These are phyloP conservation scores for Hansenula sp. DNA, from an alignment of 1,139 yeast species.

Conservation along the genomic window DNA sequence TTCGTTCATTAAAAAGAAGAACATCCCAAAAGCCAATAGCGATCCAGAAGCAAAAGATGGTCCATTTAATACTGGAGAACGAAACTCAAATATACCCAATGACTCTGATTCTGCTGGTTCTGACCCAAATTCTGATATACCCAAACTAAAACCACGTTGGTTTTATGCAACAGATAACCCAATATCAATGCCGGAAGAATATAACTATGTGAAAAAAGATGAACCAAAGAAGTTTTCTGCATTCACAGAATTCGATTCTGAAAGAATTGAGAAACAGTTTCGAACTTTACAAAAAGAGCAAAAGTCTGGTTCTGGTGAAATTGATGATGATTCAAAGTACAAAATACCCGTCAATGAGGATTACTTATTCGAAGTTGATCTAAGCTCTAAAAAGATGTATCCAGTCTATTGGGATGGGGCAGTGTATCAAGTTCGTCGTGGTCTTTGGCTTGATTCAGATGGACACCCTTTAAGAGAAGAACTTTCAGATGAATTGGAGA, in stretches of 20 bases:
- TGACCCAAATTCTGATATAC: constrained; percentile 3
- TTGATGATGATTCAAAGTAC: constrained; percentile 5
- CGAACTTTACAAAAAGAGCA: constrained; percentile 16
- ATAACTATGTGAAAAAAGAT: constrained; percentile 41
- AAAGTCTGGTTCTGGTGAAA: constrained; percentile 3
- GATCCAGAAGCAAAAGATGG: background rate
- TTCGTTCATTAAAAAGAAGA: constrained; percentile 1
- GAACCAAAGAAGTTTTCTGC: constrained; percentile 65
- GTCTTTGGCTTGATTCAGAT: constrained; percentile 72
- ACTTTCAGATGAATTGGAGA: constrained; percentile 58
- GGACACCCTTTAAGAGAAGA: constrained; percentile 55
- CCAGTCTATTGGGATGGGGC: constrained; percentile 95
- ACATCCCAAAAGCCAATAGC: background rate
- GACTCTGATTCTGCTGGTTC: background rate
- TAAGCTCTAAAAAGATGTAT: constrained; percentile 45
- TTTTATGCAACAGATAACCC: constrained; percentile 84
- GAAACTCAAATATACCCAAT: too few relatives aligned
- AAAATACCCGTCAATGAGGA: constrained; percentile 75
- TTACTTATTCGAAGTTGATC: constrained; percentile 67
- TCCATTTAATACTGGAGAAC: too few relatives aligned
- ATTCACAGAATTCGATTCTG: constrained; percentile 63
- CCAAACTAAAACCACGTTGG: constrained; percentile 41
- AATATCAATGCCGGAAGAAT: constrained; percentile 58
- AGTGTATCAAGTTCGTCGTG: constrained; percentile 75
- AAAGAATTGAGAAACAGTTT: constrained; percentile 51